A percentile compares a stretch with the other conserved stretches of the same genome.
Conservation (phyloP, 768 basidiomycete genomes). For the Boletus speciosus region DNA sequence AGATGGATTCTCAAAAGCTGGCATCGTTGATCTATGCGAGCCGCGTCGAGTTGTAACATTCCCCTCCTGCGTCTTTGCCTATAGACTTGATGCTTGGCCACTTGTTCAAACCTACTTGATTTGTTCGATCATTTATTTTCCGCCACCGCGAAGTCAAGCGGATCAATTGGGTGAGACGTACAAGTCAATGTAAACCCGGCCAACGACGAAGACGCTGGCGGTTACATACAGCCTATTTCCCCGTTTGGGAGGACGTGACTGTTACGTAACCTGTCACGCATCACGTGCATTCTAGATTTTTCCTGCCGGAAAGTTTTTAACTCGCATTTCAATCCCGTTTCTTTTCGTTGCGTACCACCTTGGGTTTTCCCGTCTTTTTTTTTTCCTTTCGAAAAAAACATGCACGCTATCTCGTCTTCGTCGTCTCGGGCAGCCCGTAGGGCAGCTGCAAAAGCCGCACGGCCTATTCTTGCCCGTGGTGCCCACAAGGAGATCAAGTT, state of each 20-base stretch:
- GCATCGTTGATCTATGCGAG: conserved; percentile 11
- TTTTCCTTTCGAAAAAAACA: conserved; percentile 29
- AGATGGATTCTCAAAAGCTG: conserved; percentile 13
- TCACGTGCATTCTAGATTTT: conserved; percentile 35
- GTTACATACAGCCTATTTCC: too few relatives aligned
- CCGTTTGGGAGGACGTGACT: neutral
- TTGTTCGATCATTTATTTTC: too few relatives aligned
- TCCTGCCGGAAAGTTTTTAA: conserved; percentile 26
- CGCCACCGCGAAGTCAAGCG: too few relatives aligned
- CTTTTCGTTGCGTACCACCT: neutral
- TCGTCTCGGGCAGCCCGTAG: conserved; percentile 69
- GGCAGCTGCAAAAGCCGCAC: conserved; percentile 54
- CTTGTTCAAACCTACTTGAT: too few relatives aligned
- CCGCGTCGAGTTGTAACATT: neutral
- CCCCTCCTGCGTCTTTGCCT: neutral
- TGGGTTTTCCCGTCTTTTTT: neutral
- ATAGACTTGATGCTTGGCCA: neutral
- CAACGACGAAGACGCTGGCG: too few relatives aligned
- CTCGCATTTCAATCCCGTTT: conserved; percentile 8
- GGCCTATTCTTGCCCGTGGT: conserved; percentile 59
- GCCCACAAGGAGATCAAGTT: conserved; percentile 97
- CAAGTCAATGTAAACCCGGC: too few relatives aligned
- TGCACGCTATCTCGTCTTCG: conserved; percentile 69
- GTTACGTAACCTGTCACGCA: conserved; percentile 8
- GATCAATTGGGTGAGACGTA: too few relatives aligned